Conservation (phyloP, 2,329 filamentous ascomycete genomes). For the Ophiostoma piceae region DNA sequence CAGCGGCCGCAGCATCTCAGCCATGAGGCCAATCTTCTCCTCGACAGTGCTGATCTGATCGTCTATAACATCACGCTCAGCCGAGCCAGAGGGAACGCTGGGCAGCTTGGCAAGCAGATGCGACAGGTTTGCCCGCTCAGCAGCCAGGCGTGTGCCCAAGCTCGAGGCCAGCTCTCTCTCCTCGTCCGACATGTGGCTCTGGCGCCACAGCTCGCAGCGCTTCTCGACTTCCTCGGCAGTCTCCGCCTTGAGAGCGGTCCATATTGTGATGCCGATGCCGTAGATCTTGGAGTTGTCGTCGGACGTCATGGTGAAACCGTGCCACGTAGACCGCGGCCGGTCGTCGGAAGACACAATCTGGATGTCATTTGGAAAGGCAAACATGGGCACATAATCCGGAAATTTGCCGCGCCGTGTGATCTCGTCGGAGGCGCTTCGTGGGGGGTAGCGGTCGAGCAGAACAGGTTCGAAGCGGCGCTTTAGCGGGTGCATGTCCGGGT, state of each 20-base stretch:
- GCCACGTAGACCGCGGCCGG: conserved; percentile 92
- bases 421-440: conserved; percentile 75
- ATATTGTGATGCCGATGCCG: conserved; percentile 84
- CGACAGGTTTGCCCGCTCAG: conserved; percentile 84
- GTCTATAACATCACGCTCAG: conserved; percentile 76
- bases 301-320: conserved; percentile 96
- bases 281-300: conserved; percentile 89
- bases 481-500: conserved; percentile 91
- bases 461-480: conserved; percentile 93
- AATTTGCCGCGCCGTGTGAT: conserved; percentile 75
- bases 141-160: conserved; percentile 78
- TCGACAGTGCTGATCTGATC: conserved; percentile 94
- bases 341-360: conserved; percentile 94
- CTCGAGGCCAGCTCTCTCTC: conserved; percentile 90
- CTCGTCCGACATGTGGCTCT: conserved; percentile 79
- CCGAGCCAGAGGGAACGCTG: conserved; percentile 70
- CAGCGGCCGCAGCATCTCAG: conserved; percentile 86
- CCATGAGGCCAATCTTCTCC: conserved; percentile 96
- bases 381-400: conserved; percentile 98
- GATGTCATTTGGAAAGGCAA: conserved; percentile 97
- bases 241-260: conserved; percentile 77
- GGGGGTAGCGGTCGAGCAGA: conserved; percentile 89
- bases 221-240: conserved; percentile 79
- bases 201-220: conserved; percentile 79
- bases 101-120: conserved; percentile 80